Evolutionary conservation across 768 basidiomycete species (phyloP).

Genomic region (Psilocybe cubensis): DNA sequence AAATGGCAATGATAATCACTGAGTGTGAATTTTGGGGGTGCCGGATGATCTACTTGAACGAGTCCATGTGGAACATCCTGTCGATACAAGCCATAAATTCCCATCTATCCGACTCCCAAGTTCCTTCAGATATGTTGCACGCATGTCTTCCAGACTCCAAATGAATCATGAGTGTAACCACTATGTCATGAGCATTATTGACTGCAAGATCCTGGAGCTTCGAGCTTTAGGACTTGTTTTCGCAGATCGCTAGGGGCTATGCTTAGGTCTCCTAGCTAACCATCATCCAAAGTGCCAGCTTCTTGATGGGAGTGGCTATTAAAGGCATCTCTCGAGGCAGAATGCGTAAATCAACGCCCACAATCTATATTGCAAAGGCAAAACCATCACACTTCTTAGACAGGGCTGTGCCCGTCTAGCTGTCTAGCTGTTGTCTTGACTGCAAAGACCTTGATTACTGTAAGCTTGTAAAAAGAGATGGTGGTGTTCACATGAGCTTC

Average conservation of each 20-base stretch:
- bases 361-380: slow-evolving; percentile 5
- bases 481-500: slow-evolving; percentile 6
- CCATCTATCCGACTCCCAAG: slow-evolving; percentile 3
- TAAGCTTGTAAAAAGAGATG: slow-evolving; percentile 9
- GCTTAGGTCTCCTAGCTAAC: slow-evolving; percentile 24
- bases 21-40: not conserved
- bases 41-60: slow-evolving; percentile 5
- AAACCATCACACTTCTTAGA: slow-evolving; percentile 14
- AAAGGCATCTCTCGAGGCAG: slow-evolving; percentile 19
- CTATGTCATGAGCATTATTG: not conserved
- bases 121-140: not conserved
- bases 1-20: slow-evolving; percentile 8
- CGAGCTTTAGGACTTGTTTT: not conserved
- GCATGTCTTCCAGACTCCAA: not conserved
- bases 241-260: slow-evolving; percentile 8
- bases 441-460: slow-evolving; percentile 9
- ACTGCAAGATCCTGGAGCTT: not conserved
- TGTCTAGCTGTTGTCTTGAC: slow-evolving; percentile 19
- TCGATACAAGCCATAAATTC: slow-evolving; percentile 8
- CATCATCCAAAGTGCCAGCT: slow-evolving; percentile 22
- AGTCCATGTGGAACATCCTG: slow-evolving; percentile 10
- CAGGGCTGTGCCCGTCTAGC: slow-evolving; percentile 21
- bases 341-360: slow-evolving; percentile 27
- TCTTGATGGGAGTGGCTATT: slow-evolving; percentile 16
- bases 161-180: not conserved